Evolutionary conservation across 2,329 filamentous ascomycete genomes (phyloP).

Genomic region (Botrytis elliptica): DNA sequence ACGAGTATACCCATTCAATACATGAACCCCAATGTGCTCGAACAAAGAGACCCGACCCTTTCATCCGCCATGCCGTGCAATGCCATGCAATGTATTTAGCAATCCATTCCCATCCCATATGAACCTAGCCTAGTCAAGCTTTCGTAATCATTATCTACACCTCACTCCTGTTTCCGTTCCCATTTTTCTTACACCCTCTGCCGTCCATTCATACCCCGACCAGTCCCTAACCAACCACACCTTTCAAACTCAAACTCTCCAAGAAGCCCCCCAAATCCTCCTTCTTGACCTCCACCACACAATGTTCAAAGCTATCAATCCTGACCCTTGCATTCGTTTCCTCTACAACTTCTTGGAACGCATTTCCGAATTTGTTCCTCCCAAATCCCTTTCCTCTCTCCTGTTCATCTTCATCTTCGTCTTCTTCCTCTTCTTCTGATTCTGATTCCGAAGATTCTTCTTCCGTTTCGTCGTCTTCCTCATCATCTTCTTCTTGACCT

Average conservation of each 20-base stretch:
- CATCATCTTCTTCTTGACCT: conserved; percentile 44
- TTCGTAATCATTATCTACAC: conserved; percentile 17
- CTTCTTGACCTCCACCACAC: conserved; percentile 96
- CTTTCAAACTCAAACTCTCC: conserved; percentile 88
- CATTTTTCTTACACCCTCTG: neutral
- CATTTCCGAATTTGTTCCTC: conserved; percentile 86
- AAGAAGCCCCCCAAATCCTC: conserved; percentile 89
- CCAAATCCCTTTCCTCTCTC: conserved; percentile 65
- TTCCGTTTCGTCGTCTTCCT: conserved; percentile 50
- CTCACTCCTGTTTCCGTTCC: neutral
- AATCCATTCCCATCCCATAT: conserved; percentile 4
- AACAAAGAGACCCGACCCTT: neutral
- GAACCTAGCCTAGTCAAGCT: neutral
- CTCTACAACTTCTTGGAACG: conserved; percentile 90
- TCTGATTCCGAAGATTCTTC: conserved; percentile 55
- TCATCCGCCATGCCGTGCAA: neutral
- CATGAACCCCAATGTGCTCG: neutral
- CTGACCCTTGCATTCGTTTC: conserved; percentile 87
- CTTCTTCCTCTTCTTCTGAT: conserved; percentile 45
- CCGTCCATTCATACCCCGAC: neutral
- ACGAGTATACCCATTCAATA: neutral
- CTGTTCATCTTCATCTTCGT: conserved; percentile 54
- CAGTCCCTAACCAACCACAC: conserved; percentile 61
- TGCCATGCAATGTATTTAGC: neutral
- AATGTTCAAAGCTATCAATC: conserved; percentile 96